phyloP scores from a whole-genome alignment of 148 eudicot species.

The Linanthus parryae region DNA sequence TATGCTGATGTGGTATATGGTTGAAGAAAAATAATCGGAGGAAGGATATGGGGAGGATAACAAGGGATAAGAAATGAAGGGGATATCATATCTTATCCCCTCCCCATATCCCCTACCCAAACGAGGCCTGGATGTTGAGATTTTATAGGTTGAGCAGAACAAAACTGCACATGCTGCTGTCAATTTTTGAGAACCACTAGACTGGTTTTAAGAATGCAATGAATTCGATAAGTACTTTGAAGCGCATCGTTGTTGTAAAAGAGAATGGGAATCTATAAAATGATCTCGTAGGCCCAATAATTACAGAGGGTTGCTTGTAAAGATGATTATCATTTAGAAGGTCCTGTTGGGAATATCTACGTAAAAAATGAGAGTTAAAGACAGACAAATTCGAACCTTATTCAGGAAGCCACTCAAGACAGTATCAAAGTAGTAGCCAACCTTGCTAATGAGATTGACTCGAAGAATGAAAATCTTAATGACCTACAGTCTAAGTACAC shows the following conservation, averaged over 20 bases:
- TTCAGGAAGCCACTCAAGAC: slow-evolving; percentile 33
- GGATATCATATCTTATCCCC: too few species aligned
- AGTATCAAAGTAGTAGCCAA: slow-evolving; percentile 27
- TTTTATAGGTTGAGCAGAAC: slow-evolving; percentile 28
- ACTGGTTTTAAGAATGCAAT: slow-evolving; percentile 49
- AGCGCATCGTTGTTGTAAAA: slow-evolving; percentile 47
- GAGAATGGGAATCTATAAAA: slow-evolving; percentile 40
- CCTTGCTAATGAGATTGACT: slow-evolving; percentile 51
- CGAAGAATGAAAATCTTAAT: slow-evolving; percentile 35
- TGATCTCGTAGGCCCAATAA: too few species aligned
- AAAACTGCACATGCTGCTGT: slow-evolving; percentile 41
- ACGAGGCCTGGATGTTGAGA: slow-evolving; percentile 32
- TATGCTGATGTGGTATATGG: too few species aligned
- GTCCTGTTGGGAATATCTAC: slow-evolving; percentile 57
- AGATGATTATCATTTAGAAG: slow-evolving; percentile 51
- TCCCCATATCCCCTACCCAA: too few species aligned
- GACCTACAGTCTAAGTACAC: slow-evolving; percentile 49
- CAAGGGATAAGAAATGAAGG: too few species aligned
- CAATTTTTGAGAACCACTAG: slow-evolving; percentile 52
- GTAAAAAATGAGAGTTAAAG: slow-evolving; percentile 43
- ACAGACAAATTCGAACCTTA: slow-evolving; percentile 43
- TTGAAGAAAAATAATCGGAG: too few species aligned
- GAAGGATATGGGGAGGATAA: too few species aligned
- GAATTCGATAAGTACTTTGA: slow-evolving; percentile 76
- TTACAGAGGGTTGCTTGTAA: slow-evolving; percentile 69